These are phyloP conservation scores for Suillus subaureus DNA, from an alignment of 768 basidiomycete species.

Conservation along the genomic window DNA sequence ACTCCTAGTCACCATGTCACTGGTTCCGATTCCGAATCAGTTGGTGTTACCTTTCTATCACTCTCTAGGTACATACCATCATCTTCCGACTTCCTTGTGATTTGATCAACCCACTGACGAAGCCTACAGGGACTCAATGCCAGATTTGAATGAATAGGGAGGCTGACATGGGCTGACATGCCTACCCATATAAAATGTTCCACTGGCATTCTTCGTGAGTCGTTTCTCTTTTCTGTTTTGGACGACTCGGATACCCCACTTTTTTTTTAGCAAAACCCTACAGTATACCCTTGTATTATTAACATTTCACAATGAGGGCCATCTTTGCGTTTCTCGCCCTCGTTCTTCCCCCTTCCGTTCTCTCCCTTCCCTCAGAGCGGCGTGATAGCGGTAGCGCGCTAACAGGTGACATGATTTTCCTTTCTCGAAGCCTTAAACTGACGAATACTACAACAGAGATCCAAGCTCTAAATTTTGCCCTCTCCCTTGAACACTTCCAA, in stretches of 20 bases:
- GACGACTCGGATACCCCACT: background rate
- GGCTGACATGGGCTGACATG: conserved; percentile 7
- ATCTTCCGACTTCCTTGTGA: background rate
- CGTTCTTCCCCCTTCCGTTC: background rate
- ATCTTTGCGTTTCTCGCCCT: background rate
- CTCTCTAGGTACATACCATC: background rate
- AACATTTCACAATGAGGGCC: background rate
- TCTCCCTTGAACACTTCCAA: conserved; percentile 52
- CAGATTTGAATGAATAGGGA: background rate
- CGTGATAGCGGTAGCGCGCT: background rate
- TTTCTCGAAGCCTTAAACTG: conserved; percentile 22
- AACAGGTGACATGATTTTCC: conserved; percentile 32
- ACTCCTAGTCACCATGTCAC: background rate
- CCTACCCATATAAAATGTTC: background rate
- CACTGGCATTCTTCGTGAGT: background rate
- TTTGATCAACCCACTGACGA: background rate
- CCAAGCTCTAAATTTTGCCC: conserved; percentile 46
- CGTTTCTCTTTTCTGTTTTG: background rate
- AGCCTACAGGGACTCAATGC: background rate
- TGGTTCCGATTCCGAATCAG: background rate
- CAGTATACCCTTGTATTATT: background rate
- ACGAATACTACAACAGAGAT: conserved; percentile 12
- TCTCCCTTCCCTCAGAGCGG: conserved; percentile 4
- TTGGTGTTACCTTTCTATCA: background rate
- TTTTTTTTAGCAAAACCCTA: background rate